phyloP scores from a whole-genome alignment of 139 green algal species.

The Asterochloris erici region DNA sequence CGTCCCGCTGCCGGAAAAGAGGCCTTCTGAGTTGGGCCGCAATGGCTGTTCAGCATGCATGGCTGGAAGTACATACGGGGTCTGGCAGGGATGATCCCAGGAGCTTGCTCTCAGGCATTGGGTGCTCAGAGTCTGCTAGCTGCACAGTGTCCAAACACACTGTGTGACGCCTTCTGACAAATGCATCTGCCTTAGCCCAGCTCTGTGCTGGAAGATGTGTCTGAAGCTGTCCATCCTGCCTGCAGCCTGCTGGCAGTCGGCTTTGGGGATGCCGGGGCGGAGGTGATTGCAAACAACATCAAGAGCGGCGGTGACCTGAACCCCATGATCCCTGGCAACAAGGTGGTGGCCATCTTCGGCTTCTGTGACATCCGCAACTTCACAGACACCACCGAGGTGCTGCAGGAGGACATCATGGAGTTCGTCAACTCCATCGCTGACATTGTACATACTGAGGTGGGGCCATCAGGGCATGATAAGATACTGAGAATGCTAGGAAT shows the following conservation, averaged over 20 bases:
- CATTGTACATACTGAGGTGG: conserved; percentile 85
- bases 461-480: no score
- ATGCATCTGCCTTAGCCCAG: background rate
- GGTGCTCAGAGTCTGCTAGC: no score
- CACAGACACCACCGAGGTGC: conserved; percentile 93
- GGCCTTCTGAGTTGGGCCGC: background rate
- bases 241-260: conserved; percentile 79
- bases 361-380: conserved; percentile 98
- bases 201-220: no score
- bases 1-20: background rate
- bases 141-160: no score
- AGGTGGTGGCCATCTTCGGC: conserved; percentile 87
- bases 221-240: background rate
- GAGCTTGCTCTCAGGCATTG: no score
- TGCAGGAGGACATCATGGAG: conserved; percentile 95
- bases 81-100: no score
- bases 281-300: conserved; percentile 97
- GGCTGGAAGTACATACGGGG: no score
- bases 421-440: conserved; percentile 96
- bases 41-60: no score
- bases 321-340: conserved; percentile 88
- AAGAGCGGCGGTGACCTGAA: conserved; percentile 85
- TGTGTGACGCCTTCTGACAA: background rate
- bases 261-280: conserved; percentile 89
- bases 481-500: no score